phyloP scores from a whole-genome alignment of 345 rosid species.

The Lepidium aucheri region DNA sequence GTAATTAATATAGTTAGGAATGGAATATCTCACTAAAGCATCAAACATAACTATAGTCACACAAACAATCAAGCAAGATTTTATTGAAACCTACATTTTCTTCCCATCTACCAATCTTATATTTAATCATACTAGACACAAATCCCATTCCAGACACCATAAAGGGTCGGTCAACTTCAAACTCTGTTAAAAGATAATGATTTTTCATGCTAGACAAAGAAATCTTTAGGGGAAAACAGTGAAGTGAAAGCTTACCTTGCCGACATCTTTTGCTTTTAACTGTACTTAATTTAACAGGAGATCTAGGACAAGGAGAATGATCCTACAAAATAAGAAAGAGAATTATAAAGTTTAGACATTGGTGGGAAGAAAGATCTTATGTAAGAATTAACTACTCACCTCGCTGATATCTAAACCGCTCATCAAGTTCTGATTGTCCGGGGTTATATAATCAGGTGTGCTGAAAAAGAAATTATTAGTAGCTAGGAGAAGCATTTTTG shows the following conservation, averaged over 20 bases:
- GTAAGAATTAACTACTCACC: constrained; percentile 28
- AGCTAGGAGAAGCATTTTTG: neutral
- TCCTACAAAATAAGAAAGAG: constrained; percentile 36
- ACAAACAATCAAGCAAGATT: neutral
- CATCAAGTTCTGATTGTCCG: constrained; percentile 65
- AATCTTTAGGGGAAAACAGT: neutral
- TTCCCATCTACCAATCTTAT: neutral
- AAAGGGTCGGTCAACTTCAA: neutral
- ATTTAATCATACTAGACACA: neutral
- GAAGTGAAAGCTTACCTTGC: constrained; percentile 38
- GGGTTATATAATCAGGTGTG: constrained; percentile 95
- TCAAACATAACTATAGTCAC: neutral
- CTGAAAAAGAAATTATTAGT: constrained; percentile 32
- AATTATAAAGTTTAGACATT: neutral
- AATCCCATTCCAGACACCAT: neutral
- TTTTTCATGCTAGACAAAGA: neutral
- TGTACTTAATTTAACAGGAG: constrained; percentile 76
- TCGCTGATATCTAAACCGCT: constrained; percentile 49
- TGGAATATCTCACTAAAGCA: neutral
- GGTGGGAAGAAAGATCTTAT: neutral
- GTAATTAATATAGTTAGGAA: neutral
- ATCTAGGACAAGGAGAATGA: constrained; percentile 69
- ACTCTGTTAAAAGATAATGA: neutral
- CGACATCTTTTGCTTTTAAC: constrained; percentile 46
- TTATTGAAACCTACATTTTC: neutral